Conservation (phyloP, 2,329 filamentous ascomycete species). For the Ilyonectria mors-panacis region DNA sequence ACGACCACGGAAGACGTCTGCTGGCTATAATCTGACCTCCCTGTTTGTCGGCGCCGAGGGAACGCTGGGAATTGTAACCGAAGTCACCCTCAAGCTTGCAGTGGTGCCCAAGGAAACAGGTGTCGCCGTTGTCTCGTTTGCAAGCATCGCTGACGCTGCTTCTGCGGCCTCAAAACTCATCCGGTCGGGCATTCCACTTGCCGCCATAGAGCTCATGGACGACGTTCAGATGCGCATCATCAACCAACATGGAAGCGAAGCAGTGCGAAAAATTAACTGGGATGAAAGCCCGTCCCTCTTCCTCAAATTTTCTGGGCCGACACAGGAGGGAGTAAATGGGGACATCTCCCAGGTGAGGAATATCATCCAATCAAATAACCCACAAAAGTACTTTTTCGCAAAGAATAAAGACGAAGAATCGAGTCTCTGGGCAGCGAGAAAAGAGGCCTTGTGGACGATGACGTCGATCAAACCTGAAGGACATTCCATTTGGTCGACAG, state of each 20-base stretch:
- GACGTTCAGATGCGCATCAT: constrained; percentile 80
- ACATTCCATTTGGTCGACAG: constrained; percentile 82
- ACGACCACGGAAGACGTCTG: constrained; percentile 82
- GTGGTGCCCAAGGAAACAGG: constrained; percentile 78
- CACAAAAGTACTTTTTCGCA: constrained; percentile 17
- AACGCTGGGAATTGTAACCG: constrained; percentile 86
- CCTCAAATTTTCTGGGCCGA: constrained; percentile 76
- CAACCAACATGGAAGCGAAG: constrained; percentile 61
- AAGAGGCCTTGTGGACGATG: constrained; percentile 81
- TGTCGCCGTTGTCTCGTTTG: constrained; percentile 74
- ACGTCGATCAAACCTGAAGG: constrained; percentile 74
- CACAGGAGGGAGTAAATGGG: constrained; percentile 19
- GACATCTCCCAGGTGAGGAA: constrained; percentile 9
- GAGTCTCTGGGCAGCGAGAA: constrained; percentile 79
- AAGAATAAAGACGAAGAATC: constrained; percentile 21
- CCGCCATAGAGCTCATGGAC: constrained; percentile 84
- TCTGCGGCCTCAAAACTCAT: constrained; percentile 81
- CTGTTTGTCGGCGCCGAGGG: constrained; percentile 87
- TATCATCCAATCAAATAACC: constrained; percentile 13
- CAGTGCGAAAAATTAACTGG: constrained; percentile 73
- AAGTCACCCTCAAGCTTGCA: constrained; percentile 83
- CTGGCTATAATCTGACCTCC: constrained; percentile 84
- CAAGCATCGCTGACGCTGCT: constrained; percentile 72
- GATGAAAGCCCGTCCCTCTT: constrained; percentile 77
- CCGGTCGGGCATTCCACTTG: constrained; percentile 79